Evolutionary conservation across 257 asterid genomes (phyloP).

Genomic region (Capsicum rhomboideum): DNA sequence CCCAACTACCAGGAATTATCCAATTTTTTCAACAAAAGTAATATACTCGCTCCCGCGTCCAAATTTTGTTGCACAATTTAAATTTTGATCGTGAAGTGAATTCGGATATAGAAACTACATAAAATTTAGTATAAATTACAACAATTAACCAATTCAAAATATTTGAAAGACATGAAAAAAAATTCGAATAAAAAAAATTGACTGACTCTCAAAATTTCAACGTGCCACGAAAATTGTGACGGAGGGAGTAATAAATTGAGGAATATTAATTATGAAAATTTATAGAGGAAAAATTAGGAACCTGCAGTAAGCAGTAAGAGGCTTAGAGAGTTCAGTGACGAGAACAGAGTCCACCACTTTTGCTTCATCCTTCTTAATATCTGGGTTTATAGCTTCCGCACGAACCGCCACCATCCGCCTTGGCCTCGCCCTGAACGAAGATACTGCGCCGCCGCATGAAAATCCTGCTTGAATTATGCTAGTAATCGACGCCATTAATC

Average conservation of each 20-base stretch:
- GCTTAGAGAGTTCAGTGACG: conserved; percentile 66
- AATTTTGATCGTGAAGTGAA: no score
- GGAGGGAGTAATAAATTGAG: background rate
- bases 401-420: conserved; percentile 67
- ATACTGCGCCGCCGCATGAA: conserved; percentile 17
- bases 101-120: no score
- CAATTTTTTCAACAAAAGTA: no score
- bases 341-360: conserved; percentile 88
- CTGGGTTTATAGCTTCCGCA: conserved; percentile 73
- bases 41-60: no score
- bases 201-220: background rate
- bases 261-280: background rate
- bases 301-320: conserved; percentile 96
- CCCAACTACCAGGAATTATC: background rate
- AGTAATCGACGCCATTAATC: conserved; percentile 42
- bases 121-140: no score
- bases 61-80: no score
- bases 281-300: background rate
- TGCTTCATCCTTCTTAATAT: conserved; percentile 67
- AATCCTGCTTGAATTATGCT: conserved; percentile 23
- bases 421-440: conserved; percentile 6
- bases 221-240: no score
- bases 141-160: no score
- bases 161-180: no score
- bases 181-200: no score